A percentile compares a stretch with the other conserved stretches of the same genome.
Conservation (phyloP, 345 rosid species). For the Eucalyptus regnans region DNA sequence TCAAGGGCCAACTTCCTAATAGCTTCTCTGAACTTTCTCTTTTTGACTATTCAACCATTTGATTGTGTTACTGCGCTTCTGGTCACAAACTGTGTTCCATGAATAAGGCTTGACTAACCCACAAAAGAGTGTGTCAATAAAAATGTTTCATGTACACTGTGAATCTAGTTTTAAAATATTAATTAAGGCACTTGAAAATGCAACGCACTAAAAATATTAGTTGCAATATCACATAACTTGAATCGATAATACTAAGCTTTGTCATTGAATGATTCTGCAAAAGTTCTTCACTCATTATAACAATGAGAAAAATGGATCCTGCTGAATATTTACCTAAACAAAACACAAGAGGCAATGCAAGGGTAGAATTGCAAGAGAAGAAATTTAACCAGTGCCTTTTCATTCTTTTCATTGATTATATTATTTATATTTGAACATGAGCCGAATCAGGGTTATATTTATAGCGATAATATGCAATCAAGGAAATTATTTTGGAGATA, state of each 20-base stretch:
- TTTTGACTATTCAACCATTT: not conserved
- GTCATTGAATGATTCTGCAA: not conserved
- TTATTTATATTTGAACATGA: not conserved
- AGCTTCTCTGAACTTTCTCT: not conserved
- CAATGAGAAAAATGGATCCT: not conserved
- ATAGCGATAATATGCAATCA: not conserved
- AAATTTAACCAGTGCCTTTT: not conserved
- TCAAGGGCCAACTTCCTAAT: not conserved
- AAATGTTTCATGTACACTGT: not conserved
- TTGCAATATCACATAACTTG: not conserved
- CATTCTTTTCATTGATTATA: not conserved
- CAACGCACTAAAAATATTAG: not conserved
- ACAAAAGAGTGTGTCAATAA: not conserved
- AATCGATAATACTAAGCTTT: not conserved
- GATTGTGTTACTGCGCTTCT: not conserved
- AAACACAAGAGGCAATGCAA: not conserved
- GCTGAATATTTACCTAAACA: not conserved
- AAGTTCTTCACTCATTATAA: not conserved
- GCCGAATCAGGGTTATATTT: not conserved
- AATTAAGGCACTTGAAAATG: not conserved
- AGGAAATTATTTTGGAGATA: not conserved
- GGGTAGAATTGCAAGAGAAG: not conserved
- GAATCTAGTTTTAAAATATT: not conserved
- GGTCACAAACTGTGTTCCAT: not conserved
- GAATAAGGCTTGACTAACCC: not conserved